A percentile compares a stretch with the other conserved stretches of the same genome.
Evolutionary conservation across 2,329 filamentous ascomycete genomes (phyloP).

Genomic region (Phialophora chinensis): DNA sequence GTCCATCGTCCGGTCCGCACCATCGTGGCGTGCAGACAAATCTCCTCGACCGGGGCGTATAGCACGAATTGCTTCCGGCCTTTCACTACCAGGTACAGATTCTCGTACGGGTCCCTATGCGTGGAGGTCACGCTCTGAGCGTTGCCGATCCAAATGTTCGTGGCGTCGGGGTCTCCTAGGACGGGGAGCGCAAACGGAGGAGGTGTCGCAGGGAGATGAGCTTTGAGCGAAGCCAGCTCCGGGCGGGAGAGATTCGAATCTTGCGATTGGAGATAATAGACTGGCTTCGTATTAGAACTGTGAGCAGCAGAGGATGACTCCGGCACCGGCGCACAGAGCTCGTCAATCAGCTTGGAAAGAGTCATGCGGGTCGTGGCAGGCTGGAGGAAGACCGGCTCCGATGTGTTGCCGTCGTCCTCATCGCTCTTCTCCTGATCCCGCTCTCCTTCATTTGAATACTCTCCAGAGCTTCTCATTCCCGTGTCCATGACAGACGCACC

Average conservation of each 20-base stretch:
- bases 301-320: background rate
- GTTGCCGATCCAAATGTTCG: constrained; percentile 40
- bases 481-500: background rate
- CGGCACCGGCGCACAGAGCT: constrained; percentile 21
- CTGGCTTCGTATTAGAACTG: constrained; percentile 11
- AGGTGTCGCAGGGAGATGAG: constrained; percentile 27
- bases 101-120: constrained; percentile 41
- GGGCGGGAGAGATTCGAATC: constrained; percentile 38
- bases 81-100: constrained; percentile 38
- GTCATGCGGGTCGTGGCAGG: constrained; percentile 35
- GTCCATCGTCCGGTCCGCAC: constrained; percentile 31
- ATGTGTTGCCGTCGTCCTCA: background rate
- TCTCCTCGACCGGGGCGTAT: constrained; percentile 38
- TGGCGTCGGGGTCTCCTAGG: constrained; percentile 37
- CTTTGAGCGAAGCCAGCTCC: constrained; percentile 25
- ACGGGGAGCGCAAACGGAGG: constrained; percentile 33
- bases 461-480: background rate
- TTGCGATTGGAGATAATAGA: constrained; percentile 41
- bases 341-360: constrained; percentile 31
- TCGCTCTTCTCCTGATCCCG: background rate
- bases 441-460: background rate
- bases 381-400: constrained; percentile 36
- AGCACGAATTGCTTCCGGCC: constrained; percentile 38
- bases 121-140: constrained; percentile 36
- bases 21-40: constrained; percentile 32